Base-by-base conservation (phyloP, 2,329 filamentous ascomycete genomes). In the Aureobasidium sp. region DNA sequence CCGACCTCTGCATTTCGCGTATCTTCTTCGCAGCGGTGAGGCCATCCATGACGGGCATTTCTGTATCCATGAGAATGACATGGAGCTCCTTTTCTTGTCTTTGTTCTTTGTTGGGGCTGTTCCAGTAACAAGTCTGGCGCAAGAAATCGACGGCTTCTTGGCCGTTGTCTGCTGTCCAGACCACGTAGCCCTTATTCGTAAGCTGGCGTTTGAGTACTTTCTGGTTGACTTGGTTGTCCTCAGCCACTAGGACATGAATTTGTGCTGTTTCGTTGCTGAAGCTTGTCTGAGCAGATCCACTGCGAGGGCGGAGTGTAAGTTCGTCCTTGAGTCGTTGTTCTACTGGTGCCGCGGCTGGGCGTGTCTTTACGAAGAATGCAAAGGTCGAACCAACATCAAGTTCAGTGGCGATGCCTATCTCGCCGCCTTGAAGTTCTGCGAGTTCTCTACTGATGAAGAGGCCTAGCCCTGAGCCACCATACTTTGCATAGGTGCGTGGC, bases 11-110 rank as follows among this genome's bases (percentile, higher is more conserved):
- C 21, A 89, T 76, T 62, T 86, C 80, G 16, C 89, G 81, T 58
- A 93, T 91, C 64, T 78, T 82, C 42, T 81, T 79, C 9, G 88
- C 85, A 65, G 88, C 90, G 2, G 86, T 87, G 71, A 89, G 82
- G 41, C 89, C 89, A 68, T 92, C 87, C 88, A 91, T 91, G 44
- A 65, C 36, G 2, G 66, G 66, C 66, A 67, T 67, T 37, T 67
- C 66, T 9, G 64, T 59, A 21, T 67, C 66, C 88, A 92, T 91
- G 7, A 92, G 73, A 13, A 92, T 85, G 49, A 91, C 69, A 6
- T 45, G 61, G 14, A 53, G 37, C 13, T 47, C 51, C 11, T 64
- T 65, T 11, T 41, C 34, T 9, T 47, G 57, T 14, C 30, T 5
- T 2, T 4, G 13, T 14, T 66, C 39, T 67, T 36, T 29, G 13